Base-by-base conservation (phyloP, 2,329 filamentous ascomycete species). In the Tolypocladium endophyticum region DNA sequence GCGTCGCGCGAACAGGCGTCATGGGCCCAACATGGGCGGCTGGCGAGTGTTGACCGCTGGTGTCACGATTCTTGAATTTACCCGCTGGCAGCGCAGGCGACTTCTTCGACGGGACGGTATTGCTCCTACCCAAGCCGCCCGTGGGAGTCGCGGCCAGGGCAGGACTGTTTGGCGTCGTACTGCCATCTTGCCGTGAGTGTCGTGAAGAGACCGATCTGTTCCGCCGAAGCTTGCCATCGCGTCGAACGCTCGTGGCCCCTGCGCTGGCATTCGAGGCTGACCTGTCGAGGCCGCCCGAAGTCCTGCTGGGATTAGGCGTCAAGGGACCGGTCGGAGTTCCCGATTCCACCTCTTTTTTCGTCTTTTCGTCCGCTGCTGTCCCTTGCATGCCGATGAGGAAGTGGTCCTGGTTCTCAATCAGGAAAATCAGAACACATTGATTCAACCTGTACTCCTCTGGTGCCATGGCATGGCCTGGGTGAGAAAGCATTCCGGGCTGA, bases 341-440 rank as follows among this genome's bases (percentile, higher is more conserved):
- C 69, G 92, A 87, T 64, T 86, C 80, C 52, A 87, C 81, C 66
- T 84, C 81, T 66, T 83, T 78, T 65, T 82, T 81, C 1, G 84
- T 87, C 70, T 82, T 87, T 70, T 95, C 90, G 70, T 97, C 92
- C n/a, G 92, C 90, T n/a, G 86, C 92, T n/a, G 92, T 97, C 53
- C 94, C 94, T 70, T 92, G 90, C 94, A 99, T 99, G 59, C 94
- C 94, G 64, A 99, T 95, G 64, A 99, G 79, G 79, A 99, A 99
- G 73, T 96, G 90, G 69, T 99, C 94, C 72, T 99, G 94, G 68
- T 99, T 96, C 71, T 97, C 92, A 65, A 99, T 99, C 66, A 99
- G 77, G 73, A 99, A 99, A 57, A 99, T 96, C 64, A 99, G 82
- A 25, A 99, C 93, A 68, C 94, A 93, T 79, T 99, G 94, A 71